Conservation (phyloP, 768 basidiomycete genomes). For the Trametes coccinea region DNA sequence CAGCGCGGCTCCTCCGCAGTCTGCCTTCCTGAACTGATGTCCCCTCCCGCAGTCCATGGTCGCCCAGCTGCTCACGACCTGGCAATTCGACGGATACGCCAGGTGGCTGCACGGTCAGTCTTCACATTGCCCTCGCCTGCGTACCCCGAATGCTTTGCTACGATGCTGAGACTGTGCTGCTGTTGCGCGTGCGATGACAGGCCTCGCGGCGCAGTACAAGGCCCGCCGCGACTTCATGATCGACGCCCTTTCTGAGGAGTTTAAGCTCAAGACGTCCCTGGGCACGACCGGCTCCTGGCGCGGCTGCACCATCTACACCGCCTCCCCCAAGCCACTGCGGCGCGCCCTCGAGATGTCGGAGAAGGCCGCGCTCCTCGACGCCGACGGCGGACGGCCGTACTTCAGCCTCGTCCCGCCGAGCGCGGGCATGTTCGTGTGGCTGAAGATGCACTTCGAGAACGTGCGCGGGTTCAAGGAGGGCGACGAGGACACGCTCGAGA, state of each 20-base stretch:
- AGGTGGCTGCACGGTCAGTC: constrained; percentile 70
- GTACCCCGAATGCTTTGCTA: too few relatives aligned
- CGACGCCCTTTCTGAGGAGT: constrained; percentile 62
- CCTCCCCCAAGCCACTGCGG: constrained; percentile 38
- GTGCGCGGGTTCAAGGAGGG: constrained; percentile 43
- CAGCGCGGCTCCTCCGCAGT: not conserved
- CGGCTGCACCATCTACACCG: constrained; percentile 47
- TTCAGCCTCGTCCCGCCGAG: constrained; percentile 75
- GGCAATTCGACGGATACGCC: constrained; percentile 71
- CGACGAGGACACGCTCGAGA: constrained; percentile 48
- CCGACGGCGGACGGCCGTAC: constrained; percentile 36
- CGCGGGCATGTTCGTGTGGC: constrained; percentile 84
- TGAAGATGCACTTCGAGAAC: constrained; percentile 63
- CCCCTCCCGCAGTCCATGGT: constrained; percentile 47
- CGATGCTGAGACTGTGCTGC: too few relatives aligned
- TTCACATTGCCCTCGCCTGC: too few relatives aligned
- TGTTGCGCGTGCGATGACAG: constrained; percentile 30
- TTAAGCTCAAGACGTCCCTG: constrained; percentile 48
- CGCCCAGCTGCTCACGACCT: constrained; percentile 58
- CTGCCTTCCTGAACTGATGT: not conserved
- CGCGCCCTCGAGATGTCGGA: constrained; percentile 34
- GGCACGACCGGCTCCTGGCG: constrained; percentile 32
- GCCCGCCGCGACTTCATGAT: constrained; percentile 62
- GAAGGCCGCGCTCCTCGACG: constrained; percentile 36
- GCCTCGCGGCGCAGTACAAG: constrained; percentile 55